These are phyloP conservation scores for Elymus sibiricus DNA, from an alignment of 176 grass and related monocot species.

Conservation along the genomic window DNA sequence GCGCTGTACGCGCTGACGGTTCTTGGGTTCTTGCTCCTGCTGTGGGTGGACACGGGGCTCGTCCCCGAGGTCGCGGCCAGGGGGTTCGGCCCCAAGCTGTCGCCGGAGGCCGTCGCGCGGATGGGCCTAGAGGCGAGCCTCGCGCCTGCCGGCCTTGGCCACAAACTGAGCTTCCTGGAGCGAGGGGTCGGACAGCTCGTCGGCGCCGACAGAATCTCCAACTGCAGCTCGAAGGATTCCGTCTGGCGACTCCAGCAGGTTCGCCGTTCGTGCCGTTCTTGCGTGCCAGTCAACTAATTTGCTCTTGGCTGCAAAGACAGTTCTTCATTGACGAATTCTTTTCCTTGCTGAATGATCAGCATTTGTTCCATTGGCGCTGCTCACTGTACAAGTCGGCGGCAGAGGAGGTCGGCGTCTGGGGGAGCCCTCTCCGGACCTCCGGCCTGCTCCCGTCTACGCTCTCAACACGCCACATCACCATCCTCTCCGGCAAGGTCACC, in stretches of 20 bases:
- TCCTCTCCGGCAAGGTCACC: slow-evolving; percentile 75
- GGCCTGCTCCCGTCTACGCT: slow-evolving; percentile 54
- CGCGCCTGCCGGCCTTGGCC: slow-evolving; percentile 29
- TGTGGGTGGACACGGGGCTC: slow-evolving; percentile 56
- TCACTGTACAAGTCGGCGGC: slow-evolving; percentile 65
- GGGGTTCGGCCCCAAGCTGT: slow-evolving; percentile 51
- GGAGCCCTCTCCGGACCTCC: slow-evolving; percentile 67
- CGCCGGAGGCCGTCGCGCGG: slow-evolving; percentile 31
- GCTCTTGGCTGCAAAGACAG: neutral
- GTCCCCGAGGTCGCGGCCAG: slow-evolving; percentile 42
- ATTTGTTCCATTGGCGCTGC: slow-evolving; percentile 86
- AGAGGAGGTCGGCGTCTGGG: slow-evolving; percentile 86
- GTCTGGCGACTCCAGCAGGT: slow-evolving; percentile 79
- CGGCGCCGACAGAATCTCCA: slow-evolving; percentile 25
- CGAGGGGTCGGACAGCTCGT: slow-evolving; percentile 28
- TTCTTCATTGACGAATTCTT: neutral
- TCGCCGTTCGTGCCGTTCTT: slow-evolving; percentile 12
- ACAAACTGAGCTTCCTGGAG: slow-evolving; percentile 43
- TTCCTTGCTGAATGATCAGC: slow-evolving; percentile 39
- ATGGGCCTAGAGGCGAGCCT: slow-evolving; percentile 40
- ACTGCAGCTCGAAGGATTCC: slow-evolving; percentile 62
- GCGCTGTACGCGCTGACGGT: slow-evolving; percentile 30
- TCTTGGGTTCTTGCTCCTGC: slow-evolving; percentile 42
- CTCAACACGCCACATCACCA: slow-evolving; percentile 46
- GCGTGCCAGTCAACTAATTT: neutral